A percentile compares a stretch with the other conserved stretches of the same genome.
phyloP scores from a whole-genome alignment of 129 eudicot genomes.

The sunflower (Helianthus annuus) region DNA sequence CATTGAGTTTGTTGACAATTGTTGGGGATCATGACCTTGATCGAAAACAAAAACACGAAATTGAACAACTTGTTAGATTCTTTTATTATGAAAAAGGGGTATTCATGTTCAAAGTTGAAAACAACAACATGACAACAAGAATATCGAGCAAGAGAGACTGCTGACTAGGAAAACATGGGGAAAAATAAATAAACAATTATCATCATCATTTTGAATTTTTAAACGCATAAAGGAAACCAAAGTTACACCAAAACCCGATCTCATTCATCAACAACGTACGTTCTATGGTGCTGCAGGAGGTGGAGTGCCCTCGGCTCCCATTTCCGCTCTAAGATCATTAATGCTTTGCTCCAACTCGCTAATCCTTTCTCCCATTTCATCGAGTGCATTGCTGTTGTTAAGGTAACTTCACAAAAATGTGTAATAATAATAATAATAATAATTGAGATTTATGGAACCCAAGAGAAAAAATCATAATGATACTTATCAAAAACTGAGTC shows the following conservation, averaged over 20 bases:
- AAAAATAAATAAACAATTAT: constrained; percentile 12
- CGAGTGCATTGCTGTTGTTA: constrained; percentile 73
- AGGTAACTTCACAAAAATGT: constrained; percentile 34
- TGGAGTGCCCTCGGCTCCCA: constrained; percentile 85
- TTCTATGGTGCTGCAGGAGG: constrained; percentile 60
- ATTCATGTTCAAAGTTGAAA: constrained; percentile 16
- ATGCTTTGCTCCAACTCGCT: constrained; percentile 93
- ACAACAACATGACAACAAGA: constrained; percentile 11
- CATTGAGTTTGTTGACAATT: too few relatives aligned
- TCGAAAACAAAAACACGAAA: too few relatives aligned
- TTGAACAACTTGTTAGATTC: too few relatives aligned
- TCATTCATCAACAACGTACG: constrained; percentile 47
- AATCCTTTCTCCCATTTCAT: constrained; percentile 96
- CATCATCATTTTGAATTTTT: constrained; percentile 20
- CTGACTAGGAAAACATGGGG: background rate
- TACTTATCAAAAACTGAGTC: too few relatives aligned
- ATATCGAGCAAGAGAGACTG: constrained; percentile 13
- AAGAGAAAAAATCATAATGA: too few relatives aligned
- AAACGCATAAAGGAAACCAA: constrained; percentile 21
- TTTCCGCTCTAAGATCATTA: constrained; percentile 76
- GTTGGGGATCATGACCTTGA: too few relatives aligned
- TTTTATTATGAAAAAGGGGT: background rate
- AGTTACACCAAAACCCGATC: constrained; percentile 8
- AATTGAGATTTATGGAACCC: background rate
- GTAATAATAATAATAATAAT: background rate